Base-by-base conservation (phyloP, 768 basidiomycete genomes). In the Lentinula raphanica region DNA sequence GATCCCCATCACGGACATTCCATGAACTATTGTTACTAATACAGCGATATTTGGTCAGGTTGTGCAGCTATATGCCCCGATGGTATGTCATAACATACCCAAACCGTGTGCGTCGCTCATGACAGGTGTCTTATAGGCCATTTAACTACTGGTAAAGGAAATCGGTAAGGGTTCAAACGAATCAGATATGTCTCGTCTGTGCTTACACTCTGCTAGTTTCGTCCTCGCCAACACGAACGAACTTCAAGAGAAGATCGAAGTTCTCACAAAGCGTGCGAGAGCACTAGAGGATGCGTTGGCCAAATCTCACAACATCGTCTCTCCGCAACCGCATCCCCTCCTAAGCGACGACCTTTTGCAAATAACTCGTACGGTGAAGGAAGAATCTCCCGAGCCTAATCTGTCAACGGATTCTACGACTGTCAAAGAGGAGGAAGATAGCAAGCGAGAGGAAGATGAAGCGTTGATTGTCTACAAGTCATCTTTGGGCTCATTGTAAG, bases 171-270 rank as follows among this genome's bases (percentile, higher is more conserved):
- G 9, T 29, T 21, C 7, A 19, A 7, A 21, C 23, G n/a, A n/a
- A n/a, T n/a, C 0, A 8, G 23, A 5, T 8, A 36, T 59, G 49
- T 54, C 42, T 56, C 27, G 40, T 58, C 60, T 11, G 25, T 13
- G 12, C 13, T 35, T 13, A 25, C 31, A 23, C 8, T 49, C 56
- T 7, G 0, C 29, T 57, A 86, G 86, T 63, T 87, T 87, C 61
- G 86, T 88, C 28, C 77, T 88, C 8, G 86, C 86, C n/a, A 87
- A 86, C 63, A 87, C 85, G 32, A 84, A 87, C 67, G 78, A 72
- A 9, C 77, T 87, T 12, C 87, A 88, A 61, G 85, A 85, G 58
- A 88, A 86, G 69, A 88, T 88, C 39, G 78, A 77, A 42, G 63
- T 76, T 21, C 74, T 89, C n/a, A 76, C 84, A 13, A 82, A 69